Percentiles rank a stretch among this genome's conserved stretches.
phyloP scores from a whole-genome alignment of 345 rosid species.

The Murraya paniculata region DNA sequence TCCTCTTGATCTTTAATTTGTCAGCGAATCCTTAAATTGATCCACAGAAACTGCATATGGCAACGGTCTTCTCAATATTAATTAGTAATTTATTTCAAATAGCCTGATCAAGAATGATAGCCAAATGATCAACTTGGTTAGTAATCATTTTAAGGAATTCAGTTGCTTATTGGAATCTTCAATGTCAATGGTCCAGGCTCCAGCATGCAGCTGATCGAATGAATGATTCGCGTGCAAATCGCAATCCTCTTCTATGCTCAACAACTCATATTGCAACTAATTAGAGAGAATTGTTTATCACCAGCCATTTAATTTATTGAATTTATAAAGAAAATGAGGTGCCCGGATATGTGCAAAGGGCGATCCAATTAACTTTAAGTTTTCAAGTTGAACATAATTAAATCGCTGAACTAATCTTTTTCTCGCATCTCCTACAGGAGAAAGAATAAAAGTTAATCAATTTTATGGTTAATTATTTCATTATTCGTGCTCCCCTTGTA shows the following conservation, averaged over 20 bases:
- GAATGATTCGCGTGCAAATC: not conserved
- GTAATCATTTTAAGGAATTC: not conserved
- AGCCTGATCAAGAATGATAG: conserved; percentile 2
- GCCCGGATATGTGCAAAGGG: conserved; percentile 1
- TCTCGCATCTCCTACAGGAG: conserved; percentile 15
- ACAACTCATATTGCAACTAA: conserved; percentile 7
- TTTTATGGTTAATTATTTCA: not conserved
- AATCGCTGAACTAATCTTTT: conserved; percentile 14
- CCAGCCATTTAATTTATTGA: conserved; percentile 6
- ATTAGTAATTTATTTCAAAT: not conserved
- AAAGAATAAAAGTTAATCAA: conserved; percentile 4
- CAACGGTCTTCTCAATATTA: not conserved
- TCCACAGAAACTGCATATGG: too few species aligned
- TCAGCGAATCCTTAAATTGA: too few species aligned
- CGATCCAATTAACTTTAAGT: conserved; percentile 3
- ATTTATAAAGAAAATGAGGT: conserved; percentile 1
- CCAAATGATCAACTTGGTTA: conserved; percentile 12
- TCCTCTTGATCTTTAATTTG: too few species aligned
- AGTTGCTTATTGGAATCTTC: not conserved
- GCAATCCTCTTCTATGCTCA: conserved; percentile 1
- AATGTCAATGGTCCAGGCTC: conserved; percentile 1
- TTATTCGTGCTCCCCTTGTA: not conserved
- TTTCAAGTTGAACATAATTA: conserved; percentile 25
- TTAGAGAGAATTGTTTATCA: not conserved
- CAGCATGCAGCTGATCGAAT: not conserved